Evolutionary conservation across 2,329 filamentous ascomycete species (phyloP), one percentile per base, ranked within the genome.

Genomic region (Sclerotinia minor): DNA sequence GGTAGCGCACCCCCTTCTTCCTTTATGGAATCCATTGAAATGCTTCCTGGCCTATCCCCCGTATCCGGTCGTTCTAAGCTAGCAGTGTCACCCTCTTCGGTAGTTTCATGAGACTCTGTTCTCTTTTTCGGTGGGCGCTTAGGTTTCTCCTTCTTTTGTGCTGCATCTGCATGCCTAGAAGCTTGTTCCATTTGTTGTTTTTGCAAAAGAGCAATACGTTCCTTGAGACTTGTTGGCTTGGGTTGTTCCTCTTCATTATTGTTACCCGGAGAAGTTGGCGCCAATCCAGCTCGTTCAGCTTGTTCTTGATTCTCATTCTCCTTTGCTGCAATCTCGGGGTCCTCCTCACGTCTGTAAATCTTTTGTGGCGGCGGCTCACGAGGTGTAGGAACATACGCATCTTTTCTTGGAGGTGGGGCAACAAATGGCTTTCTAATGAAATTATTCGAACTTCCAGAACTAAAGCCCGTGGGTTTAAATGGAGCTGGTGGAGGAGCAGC

Each of bases 391-490:
- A 99, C 85, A 75, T 92, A 99, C 32, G 94, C 91, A 81, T 97
- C 90, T 73, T 92, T 90, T 78, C 93, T 97, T 0, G 95, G 95
- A 24, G 95, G 95, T 64, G 95, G 93, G 4, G 95, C 92, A 67
- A 99, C 94, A 75, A 97, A 99, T 0, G 94, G 93, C 80, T 98
- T 98, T 84, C 94, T 97, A 79, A 99, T 89, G 76, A 98, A 98
- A 67, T 84, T 84, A 65, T 84, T 84, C 71, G 84, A 84, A 59
- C 85, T 82, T 68, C 86, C 84, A 41, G 84, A 81, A 68, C 83
- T 79, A 35, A 89, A 80, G 2, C 87, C 87, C 69, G 85, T 84
- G 26, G 93, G 92, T 77, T 96, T 96, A 81, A 96, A 94, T 1
- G 95, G 95, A n/a, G 92, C 87, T 69, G 95, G 83, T 11, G 95